Percentiles rank a stretch among this genome's conserved stretches.
These are phyloP conservation scores for Leccinum cinnamomeum DNA, from an alignment of 1,284 basidiomycete species.

Conservation along the genomic window DNA sequence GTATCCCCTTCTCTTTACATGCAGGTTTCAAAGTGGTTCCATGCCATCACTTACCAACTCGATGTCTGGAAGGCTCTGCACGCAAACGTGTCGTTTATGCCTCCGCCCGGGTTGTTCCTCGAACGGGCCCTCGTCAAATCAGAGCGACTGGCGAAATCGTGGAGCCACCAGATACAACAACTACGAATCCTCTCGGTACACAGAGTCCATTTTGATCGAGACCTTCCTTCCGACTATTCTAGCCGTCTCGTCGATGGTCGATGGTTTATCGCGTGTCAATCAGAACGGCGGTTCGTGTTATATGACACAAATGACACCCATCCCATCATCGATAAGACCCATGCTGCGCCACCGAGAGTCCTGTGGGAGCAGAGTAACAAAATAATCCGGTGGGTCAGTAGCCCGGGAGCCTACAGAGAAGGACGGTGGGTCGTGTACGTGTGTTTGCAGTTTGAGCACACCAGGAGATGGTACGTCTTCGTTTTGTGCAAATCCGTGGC, in stretches of 20 bases:
- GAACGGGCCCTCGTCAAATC: background rate
- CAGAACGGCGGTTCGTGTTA: background rate
- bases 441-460: background rate
- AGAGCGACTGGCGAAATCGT: background rate
- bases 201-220: background rate
- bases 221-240: background rate
- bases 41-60: background rate
- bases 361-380: background rate
- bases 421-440: background rate
- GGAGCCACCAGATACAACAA: background rate
- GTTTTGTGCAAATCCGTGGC: background rate
- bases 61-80: background rate
- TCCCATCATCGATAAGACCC: background rate
- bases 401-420: background rate
- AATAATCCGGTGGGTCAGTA: background rate
- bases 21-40: slow-evolving; percentile 2
- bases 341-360: background rate
- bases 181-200: too few relatives aligned
- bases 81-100: background rate
- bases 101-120: background rate
- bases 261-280: background rate
- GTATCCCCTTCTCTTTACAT: too few relatives aligned
- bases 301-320: background rate
- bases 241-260: background rate
- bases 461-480: background rate